Base-by-base conservation (phyloP, 176 grass and related monocot genomes). In the Carex pumila region DNA sequence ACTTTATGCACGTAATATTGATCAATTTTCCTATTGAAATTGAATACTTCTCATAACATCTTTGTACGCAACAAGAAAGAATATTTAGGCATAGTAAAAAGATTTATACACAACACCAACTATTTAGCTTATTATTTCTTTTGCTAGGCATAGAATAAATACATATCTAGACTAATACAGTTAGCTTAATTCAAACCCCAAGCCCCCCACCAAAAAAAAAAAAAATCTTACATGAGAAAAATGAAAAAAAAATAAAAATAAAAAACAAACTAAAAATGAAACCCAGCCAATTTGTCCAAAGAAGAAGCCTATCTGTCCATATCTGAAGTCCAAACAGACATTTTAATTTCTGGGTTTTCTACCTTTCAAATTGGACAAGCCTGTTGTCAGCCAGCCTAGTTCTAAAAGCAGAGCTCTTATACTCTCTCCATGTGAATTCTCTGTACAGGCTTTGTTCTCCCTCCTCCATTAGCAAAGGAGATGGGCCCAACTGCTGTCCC, bases 381-480 rank as follows among this genome's bases (percentile, higher is more conserved):
- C 95, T 85, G 79, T 98, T 91, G 47, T 93, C 86, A 0, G 82
- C 87, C 41, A 98, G 89, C 89, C 63, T 88, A 70, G 81, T 81
- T 81, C 18, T 84, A 88, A 75, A 91, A 36, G 54, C 91, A 85
- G 60, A 86, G 65, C 10, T 79, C 84, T 94, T 98, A 88, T 91
- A 98, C 92, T 98, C 95, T 50, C 22, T 85, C 95, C 95, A 98
- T 79, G 95, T 93, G 95, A 98, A 98, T 61, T 91, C 95, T 88
- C 88, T 84, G 89, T 97, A 97, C 11, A 85, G 74, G 89, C 91
- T 98, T 85, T 86, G 84, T 37, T 87, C 87, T 36, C 92, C 85
- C 71, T 90, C 89, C 39, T 68, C 79, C 25, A 94, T 83, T 14
- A 97, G 70, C 85, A 60, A 58, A 32, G 85, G 84, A 82, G 91